Evolutionary conservation across 441 rosid genomes (phyloP), one percentile per base, ranked within the genome.

Genomic region (Syzygium malaccense): DNA sequence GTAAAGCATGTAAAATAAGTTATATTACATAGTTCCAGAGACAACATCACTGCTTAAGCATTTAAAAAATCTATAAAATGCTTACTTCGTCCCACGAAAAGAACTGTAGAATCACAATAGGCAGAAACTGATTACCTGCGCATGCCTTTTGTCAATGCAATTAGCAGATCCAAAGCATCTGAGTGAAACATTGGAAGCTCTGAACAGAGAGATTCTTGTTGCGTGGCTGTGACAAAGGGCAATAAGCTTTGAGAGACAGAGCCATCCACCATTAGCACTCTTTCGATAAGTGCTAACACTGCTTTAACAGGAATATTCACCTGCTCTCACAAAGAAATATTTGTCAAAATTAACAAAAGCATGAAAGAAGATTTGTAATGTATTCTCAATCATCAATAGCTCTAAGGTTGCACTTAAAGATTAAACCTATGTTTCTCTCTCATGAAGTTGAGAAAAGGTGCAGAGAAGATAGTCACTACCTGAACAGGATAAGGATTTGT

Each of bases 171-270:
- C 92, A 98, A 92, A 90, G 94, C 88, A 80, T 89, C 89, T 0
- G 91, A 93, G 89, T 98, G 99, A 94, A 97, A 86, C 91, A 91
- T 86, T 26, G 99, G 99, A 93, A 98, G 99, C 90, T 95, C 97
- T 71, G 93, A 92, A 91, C 97, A 96, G 91, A 95, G 90, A 87
- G 92, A 91, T 89, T 97, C 98, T 88, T 95, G 99, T 88, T 98
- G 98, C 87, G 90, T 89, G 86, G 93, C 89, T 66, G 95, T 95
- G 92, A 95, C 92, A 89, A 92, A 95, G 87, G 93, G 90, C 48
- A 93, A 90, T 91, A 88, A 89, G 88, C 91, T 88, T 75, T 75
- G 92, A 71, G 96, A 92, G 87, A 93, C 88, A 87, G 98, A 95
- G 89, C 99, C 99, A 87, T 98, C 95, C 88, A 97, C 94, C 89